Evolutionary conservation across 2,329 filamentous ascomycete genomes (phyloP).

Genomic region (Diplodia scrobiculata): DNA sequence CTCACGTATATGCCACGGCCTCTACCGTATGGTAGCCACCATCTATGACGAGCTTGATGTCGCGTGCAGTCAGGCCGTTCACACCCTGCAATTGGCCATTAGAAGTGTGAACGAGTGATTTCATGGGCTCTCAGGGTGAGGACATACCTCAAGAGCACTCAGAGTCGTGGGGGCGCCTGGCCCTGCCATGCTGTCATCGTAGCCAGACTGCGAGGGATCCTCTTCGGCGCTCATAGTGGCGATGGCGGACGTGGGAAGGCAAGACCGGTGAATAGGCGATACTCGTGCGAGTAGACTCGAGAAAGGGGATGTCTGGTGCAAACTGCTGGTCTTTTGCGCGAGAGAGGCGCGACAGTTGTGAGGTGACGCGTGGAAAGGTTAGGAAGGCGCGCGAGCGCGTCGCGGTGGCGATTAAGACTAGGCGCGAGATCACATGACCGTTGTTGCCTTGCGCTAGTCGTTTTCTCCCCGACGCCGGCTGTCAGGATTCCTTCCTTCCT

Average conservation of each 20-base stretch:
- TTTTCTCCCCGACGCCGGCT: not conserved
- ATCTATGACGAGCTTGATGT: constrained; percentile 90
- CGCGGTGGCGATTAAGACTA: constrained; percentile 16
- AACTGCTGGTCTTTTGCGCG: not conserved
- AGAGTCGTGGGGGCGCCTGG: constrained; percentile 94
- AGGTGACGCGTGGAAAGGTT: constrained; percentile 11
- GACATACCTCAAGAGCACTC: constrained; percentile 75
- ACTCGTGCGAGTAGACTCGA: too few relatives aligned
- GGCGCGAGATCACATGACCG: constrained; percentile 14
- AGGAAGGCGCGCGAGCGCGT: constrained; percentile 1
- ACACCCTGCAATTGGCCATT: constrained; percentile 64
- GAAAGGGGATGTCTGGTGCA: not conserved
- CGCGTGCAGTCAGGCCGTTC: constrained; percentile 85
- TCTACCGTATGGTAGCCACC: constrained; percentile 95
- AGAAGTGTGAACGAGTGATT: constrained; percentile 10
- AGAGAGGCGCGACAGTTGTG: not conserved
- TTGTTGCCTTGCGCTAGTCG: constrained; percentile 10
- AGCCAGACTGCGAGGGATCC: constrained; percentile 62
- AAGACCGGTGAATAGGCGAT: not conserved
- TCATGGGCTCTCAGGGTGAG: not conserved
- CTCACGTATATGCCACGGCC: constrained; percentile 87
- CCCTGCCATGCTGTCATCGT: constrained; percentile 74
- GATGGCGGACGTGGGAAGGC: not conserved
- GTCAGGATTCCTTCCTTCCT: not conserved
- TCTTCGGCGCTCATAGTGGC: constrained; percentile 55